Percentiles rank a stretch among this genome's conserved stretches.
phyloP scores from a whole-genome alignment of 2,329 filamentous ascomycete genomes.

The Penicillium sp. region DNA sequence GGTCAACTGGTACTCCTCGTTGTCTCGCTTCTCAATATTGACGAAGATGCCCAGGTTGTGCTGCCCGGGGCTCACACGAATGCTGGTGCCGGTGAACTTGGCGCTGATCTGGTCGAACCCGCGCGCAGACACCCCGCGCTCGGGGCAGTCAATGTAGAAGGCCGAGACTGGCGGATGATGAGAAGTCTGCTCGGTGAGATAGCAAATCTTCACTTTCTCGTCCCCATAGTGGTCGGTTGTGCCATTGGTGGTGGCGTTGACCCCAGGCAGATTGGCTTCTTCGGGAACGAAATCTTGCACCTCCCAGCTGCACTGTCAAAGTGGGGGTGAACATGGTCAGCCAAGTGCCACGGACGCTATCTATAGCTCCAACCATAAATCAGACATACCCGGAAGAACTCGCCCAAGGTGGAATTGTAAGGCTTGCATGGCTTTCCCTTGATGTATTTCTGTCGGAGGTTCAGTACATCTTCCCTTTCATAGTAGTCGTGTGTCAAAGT shows the following conservation, averaged over 20 bases:
- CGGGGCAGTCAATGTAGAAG: constrained; percentile 89
- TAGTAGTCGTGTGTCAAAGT: constrained; percentile 14
- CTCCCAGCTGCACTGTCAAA: constrained; percentile 84
- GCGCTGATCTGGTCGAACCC: constrained; percentile 96
- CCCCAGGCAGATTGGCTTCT: constrained; percentile 49
- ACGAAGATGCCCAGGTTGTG: constrained; percentile 97
- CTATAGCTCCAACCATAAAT: background rate
- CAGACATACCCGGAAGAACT: constrained; percentile 85
- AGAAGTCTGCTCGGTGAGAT: constrained; percentile 95
- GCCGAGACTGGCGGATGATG: constrained; percentile 97
- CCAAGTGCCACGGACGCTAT: background rate
- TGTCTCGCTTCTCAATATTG: constrained; percentile 72
- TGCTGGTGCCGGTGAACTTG: constrained; percentile 94
- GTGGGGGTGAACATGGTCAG: background rate
- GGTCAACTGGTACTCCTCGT: constrained; percentile 92
- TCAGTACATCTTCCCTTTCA: constrained; percentile 21
- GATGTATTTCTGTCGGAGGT: constrained; percentile 74
- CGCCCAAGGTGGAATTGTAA: constrained; percentile 94
- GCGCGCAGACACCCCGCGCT: constrained; percentile 81
- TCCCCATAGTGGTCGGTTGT: constrained; percentile 37
- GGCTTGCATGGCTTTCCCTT: constrained; percentile 99
- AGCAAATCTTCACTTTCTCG: constrained; percentile 75
- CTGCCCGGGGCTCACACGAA: constrained; percentile 87
- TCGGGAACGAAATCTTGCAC: constrained; percentile 75
- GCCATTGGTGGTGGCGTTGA: constrained; percentile 35